Conservation (phyloP, 192 early-diverging fungal genomes). For the Mortierella antarctica region DNA sequence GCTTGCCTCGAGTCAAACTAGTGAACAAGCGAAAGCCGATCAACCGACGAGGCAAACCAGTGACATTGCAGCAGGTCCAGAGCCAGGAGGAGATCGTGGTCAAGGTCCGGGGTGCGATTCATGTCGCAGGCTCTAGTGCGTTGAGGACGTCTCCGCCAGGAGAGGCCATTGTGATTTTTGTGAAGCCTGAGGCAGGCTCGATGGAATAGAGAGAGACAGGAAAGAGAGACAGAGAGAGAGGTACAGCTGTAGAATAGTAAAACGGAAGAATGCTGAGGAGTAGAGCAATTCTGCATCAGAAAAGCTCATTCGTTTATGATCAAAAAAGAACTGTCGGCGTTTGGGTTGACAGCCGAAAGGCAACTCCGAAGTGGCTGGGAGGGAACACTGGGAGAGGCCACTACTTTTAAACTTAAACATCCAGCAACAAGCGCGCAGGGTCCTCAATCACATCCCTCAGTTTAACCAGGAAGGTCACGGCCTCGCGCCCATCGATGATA, state of each 20-base stretch:
- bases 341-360: too few relatives aligned
- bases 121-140: not conserved
- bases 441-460: slow-evolving; percentile 98
- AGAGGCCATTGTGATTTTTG: slow-evolving; percentile 42
- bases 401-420: slow-evolving; percentile 68
- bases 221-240: too few relatives aligned
- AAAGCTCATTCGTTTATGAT: too few relatives aligned
- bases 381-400: not conserved
- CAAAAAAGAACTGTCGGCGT: too few relatives aligned
- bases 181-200: slow-evolving; percentile 40
- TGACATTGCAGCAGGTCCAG: slow-evolving; percentile 8
- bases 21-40: slow-evolving; percentile 34
- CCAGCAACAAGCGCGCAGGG: slow-evolving; percentile 89
- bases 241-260: too few relatives aligned
- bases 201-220: not conserved
- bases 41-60: slow-evolving; percentile 4
- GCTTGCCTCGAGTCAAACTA: slow-evolving; percentile 66
- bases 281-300: too few relatives aligned
- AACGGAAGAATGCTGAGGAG: too few relatives aligned
- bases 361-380: too few relatives aligned
- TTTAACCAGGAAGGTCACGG: slow-evolving; percentile 97
- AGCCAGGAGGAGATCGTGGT: slow-evolving; percentile 34
- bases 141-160: not conserved
- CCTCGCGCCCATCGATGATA: slow-evolving; percentile 98
- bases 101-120: slow-evolving; percentile 19